Base-by-base conservation (phyloP, 2,329 filamentous ascomycete species). In the Xylaria sp. region DNA sequence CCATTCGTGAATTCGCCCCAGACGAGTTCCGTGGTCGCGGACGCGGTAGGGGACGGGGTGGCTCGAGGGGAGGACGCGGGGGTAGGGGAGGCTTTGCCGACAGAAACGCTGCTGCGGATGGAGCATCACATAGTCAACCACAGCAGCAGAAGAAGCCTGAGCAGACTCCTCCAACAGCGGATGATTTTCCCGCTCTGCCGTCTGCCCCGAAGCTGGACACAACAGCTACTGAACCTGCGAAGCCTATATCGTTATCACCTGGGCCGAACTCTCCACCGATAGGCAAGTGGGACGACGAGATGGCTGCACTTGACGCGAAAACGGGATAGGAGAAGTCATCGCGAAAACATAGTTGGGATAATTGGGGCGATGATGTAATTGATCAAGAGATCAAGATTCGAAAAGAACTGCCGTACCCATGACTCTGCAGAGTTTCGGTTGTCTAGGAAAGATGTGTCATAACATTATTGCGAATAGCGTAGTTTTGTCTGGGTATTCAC, bases 231-330 rank as follows among this genome's bases (percentile, higher is more conserved):
- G 71, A 71, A 18, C 25, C 63, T n/a, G 61, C 70, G 6, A 70
- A 72, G 13, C 59, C 68, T n/a, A 54, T 75, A 31, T 56, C 72
- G 25, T 70, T 79, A n/a, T 77, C 79, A 64, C 75, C 82, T 0
- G 63, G 60, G 18, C 52, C 80, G 1, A 74, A 72, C n/a, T 81
- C 82, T 6, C 79, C 82, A 8, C 79, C 79, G 0, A 74, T 83
- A 20, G 82, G 83, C 9, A 83, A 85, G 64, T 89, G 87, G 87
- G 87, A 86, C 60, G 87, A 89, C 43, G 87, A 89, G 78, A 86
- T 89, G 82, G 85, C 85, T 58, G 84, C 81, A 5, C 78, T 85
- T 13, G 85, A 87, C 31, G 82, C 64, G 70, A 77, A 73, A 71
- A 66, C 64, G 12, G 61, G 20, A 7, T 51, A 62, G 46, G n/a